Evolutionary conservation across 352 stramenopile genomes (phyloP), one percentile per base, ranked within the genome.

Genomic region (Phytophthora fragariae): DNA sequence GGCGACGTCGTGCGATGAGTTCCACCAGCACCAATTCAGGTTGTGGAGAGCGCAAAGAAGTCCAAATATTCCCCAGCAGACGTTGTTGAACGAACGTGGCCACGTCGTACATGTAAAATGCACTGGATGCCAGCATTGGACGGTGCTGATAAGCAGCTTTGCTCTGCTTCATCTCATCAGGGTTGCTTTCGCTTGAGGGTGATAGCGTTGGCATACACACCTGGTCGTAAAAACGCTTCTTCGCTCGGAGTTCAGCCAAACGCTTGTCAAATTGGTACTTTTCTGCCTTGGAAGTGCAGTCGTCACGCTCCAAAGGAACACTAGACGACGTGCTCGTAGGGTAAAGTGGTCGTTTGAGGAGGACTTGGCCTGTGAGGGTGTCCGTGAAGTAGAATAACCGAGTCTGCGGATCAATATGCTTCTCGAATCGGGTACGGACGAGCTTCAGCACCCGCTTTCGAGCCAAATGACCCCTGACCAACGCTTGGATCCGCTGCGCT

Each of bases 301-400:
- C 75, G 8, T 72, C 71, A 17, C 76, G 55, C 14, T 90, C 81
- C n/a, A 83, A 89, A 31, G 81, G 83, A 59, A 58, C 41, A 1
- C 73, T 59, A 14, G 68, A 65, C 1, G 81, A 86, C 8, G 73
- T 81, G 11, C 65, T 73, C 0, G 68, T 78, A 0, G 54, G 72
- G 47, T 81, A 87, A 21, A 92, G 15, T 2, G 85, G 85, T 3
- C 83, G 80, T 4, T 76, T 72, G 2, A 92, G 79, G 31, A 79
- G 64, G 15, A 92, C 52, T 11, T 72, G 52, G 2, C 69, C 76
- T 11, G 64, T 81, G 9, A 77, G 24, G 0, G 35, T 79, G 60
- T 94, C 82, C 8, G 83, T 72, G 47, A 90, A 94, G 71, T 92
- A 94, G 57, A 76, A 91, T n/a, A 88, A 65, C 0, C 44, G 62